These are phyloP conservation scores for Dalbergia oliveri DNA, from an alignment of 306 rosid species.

Conservation along the genomic window DNA sequence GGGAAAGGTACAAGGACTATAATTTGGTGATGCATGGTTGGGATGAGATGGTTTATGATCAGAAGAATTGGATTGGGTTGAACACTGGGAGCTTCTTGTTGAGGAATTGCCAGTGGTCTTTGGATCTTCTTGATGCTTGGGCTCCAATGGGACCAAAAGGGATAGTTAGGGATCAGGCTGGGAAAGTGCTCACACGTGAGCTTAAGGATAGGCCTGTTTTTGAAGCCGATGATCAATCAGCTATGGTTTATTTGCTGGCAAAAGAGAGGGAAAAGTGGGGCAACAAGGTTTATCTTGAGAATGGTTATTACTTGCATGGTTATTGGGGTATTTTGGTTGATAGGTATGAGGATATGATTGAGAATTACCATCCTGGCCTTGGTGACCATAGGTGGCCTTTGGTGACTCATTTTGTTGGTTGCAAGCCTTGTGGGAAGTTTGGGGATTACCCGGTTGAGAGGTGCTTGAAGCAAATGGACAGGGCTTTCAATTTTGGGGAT, in stretches of 20 bases:
- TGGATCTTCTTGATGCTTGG: conserved; percentile 81
- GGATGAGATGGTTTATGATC: conserved; percentile 82
- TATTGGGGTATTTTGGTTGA: conserved; percentile 95
- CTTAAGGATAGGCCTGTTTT: conserved; percentile 75
- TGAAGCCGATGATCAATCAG: conserved; percentile 90
- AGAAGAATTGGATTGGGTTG: conserved; percentile 89
- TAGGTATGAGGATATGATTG: conserved; percentile 79
- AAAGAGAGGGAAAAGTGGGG: conserved; percentile 74
- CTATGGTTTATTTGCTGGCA: conserved; percentile 74
- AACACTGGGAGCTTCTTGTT: conserved; percentile 82
- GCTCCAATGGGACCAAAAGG: conserved; percentile 96
- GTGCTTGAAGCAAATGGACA: conserved; percentile 88
- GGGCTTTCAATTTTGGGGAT: conserved; percentile 89
- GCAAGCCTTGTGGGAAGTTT: conserved; percentile 92
- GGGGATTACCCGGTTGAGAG: conserved; percentile 91
- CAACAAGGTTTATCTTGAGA: conserved; percentile 80
- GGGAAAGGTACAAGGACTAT: conserved; percentile 78
- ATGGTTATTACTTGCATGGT: conserved; percentile 76
- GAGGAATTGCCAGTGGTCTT: conserved; percentile 72
- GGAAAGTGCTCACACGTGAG: conserved; percentile 73
- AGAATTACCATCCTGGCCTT: conserved; percentile 79
- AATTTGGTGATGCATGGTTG: conserved; percentile 91
- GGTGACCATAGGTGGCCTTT: conserved; percentile 95
- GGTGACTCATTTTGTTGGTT: conserved; percentile 94
- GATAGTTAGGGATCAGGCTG: conserved; percentile 82